phyloP scores from a whole-genome alignment of 148 eudicot genomes.

The Camellia lanceoleosa region DNA sequence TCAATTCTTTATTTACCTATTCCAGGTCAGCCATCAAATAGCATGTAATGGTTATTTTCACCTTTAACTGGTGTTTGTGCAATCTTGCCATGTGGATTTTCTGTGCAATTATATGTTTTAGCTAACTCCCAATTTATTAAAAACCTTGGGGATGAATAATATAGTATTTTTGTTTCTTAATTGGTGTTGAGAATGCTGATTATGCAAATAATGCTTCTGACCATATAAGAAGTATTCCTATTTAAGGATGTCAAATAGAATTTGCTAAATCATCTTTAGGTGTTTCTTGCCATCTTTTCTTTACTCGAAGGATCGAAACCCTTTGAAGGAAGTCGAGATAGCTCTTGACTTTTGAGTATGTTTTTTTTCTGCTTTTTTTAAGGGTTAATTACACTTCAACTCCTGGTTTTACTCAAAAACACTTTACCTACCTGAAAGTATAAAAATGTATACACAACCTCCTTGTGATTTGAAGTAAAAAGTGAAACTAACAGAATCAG shows the following conservation, averaged over 20 bases:
- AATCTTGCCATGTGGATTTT: background rate
- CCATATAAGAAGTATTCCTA: background rate
- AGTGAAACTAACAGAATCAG: too few relatives aligned
- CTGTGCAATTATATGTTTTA: background rate
- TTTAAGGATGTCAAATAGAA: background rate
- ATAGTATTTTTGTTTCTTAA: background rate
- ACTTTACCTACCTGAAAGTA: too few relatives aligned
- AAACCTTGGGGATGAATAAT: background rate
- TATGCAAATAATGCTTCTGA: background rate
- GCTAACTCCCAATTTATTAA: background rate
- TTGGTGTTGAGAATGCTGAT: background rate
- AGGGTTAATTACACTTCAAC: too few relatives aligned
- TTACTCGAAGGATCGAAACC: background rate
- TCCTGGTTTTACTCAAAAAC: too few relatives aligned
- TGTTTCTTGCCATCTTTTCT: background rate
- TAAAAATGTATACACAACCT: too few relatives aligned
- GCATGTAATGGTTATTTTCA: background rate
- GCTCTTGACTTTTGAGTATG: background rate
- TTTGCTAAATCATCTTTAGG: background rate
- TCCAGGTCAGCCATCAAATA: slow-evolving; percentile 3
- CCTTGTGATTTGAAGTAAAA: too few relatives aligned
- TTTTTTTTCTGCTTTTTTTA: background rate
- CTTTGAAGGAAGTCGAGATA: background rate
- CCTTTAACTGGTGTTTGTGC: background rate
- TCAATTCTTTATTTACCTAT: background rate